Conservation (phyloP, 73 alveolate species). For the Paramecium octaurelia region DNA sequence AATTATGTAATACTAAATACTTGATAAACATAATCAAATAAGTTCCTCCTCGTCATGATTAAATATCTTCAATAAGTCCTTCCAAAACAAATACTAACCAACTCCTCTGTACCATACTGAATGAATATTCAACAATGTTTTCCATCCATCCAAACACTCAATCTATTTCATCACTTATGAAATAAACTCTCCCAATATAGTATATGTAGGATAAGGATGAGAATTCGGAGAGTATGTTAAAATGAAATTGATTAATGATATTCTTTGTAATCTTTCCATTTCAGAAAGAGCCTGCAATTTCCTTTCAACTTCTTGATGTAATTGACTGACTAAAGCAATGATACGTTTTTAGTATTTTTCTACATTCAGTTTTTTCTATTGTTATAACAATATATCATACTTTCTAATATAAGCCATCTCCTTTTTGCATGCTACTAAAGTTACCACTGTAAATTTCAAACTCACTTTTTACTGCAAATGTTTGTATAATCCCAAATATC, state of each 20-base stretch:
- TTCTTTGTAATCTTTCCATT: neutral
- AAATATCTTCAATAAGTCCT: neutral
- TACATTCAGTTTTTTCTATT: neutral
- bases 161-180: neutral
- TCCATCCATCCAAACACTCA: neutral
- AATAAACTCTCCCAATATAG: neutral
- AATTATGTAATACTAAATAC: neutral
- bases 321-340: neutral
- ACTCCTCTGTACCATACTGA: neutral
- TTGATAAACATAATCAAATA: neutral
- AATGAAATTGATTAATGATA: neutral
- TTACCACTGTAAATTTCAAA: slow-evolving; percentile 59
- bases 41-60: neutral
- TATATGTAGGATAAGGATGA: neutral
- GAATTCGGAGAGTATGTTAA: slow-evolving; percentile 15
- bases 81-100: neutral
- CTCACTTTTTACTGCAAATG: slow-evolving; percentile 20
- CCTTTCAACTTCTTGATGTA: neutral
- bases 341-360: slow-evolving; percentile 4
- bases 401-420: slow-evolving; percentile 43
- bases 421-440: slow-evolving; percentile 19
- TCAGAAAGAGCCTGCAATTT: neutral
- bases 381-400: neutral
- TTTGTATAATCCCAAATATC: neutral
- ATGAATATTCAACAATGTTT: neutral